phyloP scores from a whole-genome alignment of 2,329 filamentous ascomycete species.

The Paecilomyces variotii region DNA sequence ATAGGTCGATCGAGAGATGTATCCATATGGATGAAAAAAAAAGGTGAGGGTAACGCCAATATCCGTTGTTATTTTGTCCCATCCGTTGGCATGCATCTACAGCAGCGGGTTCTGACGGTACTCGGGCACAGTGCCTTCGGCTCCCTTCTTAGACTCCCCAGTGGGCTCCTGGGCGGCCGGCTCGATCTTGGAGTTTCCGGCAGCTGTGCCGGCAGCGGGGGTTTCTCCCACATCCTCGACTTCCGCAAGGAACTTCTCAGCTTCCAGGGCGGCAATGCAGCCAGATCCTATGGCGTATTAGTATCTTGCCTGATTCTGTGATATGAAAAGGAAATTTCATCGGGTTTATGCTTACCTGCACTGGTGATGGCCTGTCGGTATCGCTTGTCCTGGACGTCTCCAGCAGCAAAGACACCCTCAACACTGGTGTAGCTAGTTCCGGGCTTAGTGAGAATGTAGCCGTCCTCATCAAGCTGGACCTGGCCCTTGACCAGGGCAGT shows the following conservation, averaged over 20 bases:
- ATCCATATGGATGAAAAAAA: neutral
- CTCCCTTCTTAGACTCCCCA: slow-evolving; percentile 34
- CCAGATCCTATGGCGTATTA: slow-evolving; percentile 60
- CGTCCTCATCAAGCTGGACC: slow-evolving; percentile 78
- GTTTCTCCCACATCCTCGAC: slow-evolving; percentile 44
- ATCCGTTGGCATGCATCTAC: slow-evolving; percentile 27
- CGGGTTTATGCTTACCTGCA: slow-evolving; percentile 58
- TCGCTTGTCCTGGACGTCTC: slow-evolving; percentile 96
- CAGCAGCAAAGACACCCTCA: slow-evolving; percentile 89
- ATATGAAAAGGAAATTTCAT: neutral
- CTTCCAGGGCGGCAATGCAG: slow-evolving; percentile 91
- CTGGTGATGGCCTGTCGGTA: slow-evolving; percentile 98
- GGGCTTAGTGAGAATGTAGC: slow-evolving; percentile 82
- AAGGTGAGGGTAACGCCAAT: neutral
- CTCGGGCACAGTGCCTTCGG: slow-evolving; percentile 44
- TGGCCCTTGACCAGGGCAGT: slow-evolving; percentile 86
- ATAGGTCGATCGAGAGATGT: neutral
- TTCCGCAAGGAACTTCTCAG: slow-evolving; percentile 86
- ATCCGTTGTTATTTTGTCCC: neutral
- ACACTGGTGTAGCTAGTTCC: slow-evolving; percentile 83
- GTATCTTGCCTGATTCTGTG: slow-evolving; percentile 2
- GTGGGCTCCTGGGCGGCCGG: slow-evolving; percentile 23
- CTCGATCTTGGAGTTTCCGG: slow-evolving; percentile 38
- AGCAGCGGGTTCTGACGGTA: slow-evolving; percentile 58
- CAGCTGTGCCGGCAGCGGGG: slow-evolving; percentile 35